Base-by-base conservation (phyloP, 345 rosid genomes). In the Salix koriyanagi region DNA sequence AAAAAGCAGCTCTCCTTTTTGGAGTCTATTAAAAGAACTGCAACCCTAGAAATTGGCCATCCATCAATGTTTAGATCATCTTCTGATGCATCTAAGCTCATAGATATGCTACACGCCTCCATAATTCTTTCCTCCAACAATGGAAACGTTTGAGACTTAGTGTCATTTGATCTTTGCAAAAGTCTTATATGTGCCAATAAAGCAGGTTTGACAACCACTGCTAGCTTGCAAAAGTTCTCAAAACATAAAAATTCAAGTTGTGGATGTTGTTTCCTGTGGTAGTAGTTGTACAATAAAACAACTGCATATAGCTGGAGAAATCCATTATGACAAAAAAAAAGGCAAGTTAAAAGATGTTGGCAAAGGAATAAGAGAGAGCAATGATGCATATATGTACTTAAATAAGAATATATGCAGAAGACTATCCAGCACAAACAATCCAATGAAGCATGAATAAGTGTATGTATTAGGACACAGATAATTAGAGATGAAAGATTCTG, bases 281-380 rank as follows among this genome's bases (percentile, higher is more conserved):
- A 90, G 62, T 89, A 90, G 73, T 95, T 95, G 90, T 87, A 93
- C 32, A 95, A 76, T 74, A 93, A 71, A 72, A 89, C 93, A 81
- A 90, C 91, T 34, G 91, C 94, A 79, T 85, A 87, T 69, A 93
- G 86, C 99, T 95, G 83, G 70, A 79, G 26, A 26, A 34, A 34
- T 34, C 37, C 37, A 34, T 34, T 34, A 34, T 34, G 37, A 34
- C 37, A 82, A 69, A 52, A 18, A 60, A 52, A 26, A 68, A 73
- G 37, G n/a, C 23, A 14, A 44, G 73, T 68, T 66, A 72, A 62
- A 37, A 15, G 41, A 56, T 36, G 23, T 48, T 5, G 37, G 37
- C 37, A 34, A 34, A 5, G 37, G 37, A 34, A 34, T 34, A 34
- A 34, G 37, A 34, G 36, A 34, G 37, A 34, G 37, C 36, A 34